Conservation (phyloP, 1,139 yeast species). For the Suzukiozyma palmioleophila region DNA sequence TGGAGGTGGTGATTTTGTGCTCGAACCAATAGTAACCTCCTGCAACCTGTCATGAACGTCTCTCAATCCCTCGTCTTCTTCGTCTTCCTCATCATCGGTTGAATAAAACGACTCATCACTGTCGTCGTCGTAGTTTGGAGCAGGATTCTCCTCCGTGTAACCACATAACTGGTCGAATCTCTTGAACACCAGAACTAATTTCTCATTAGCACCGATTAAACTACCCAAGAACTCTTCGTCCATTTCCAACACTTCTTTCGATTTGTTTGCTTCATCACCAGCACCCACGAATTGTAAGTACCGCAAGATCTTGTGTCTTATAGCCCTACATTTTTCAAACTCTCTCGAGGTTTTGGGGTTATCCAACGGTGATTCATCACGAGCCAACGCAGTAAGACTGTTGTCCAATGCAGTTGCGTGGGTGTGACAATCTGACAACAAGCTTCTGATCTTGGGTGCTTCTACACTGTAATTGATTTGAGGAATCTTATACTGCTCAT, state of each 20-base stretch:
- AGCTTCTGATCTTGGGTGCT: constrained; percentile 63
- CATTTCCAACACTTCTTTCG: constrained; percentile 25
- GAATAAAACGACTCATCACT: constrained; percentile 43
- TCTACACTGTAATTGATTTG: constrained; percentile 67
- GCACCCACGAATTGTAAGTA: constrained; percentile 78
- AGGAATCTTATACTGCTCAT: constrained; percentile 58
- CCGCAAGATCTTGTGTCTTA: constrained; percentile 72
- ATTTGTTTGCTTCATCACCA: constrained; percentile 31
- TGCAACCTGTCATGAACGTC: constrained; percentile 13
- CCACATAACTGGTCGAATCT: constrained; percentile 54
- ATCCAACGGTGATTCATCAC: constrained; percentile 55
- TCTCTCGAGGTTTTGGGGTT: constrained; percentile 53
- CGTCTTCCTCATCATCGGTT: constrained; percentile 36
- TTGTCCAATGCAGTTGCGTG: constrained; percentile 72
- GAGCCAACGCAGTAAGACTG: constrained; percentile 53
- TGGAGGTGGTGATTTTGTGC: constrained; percentile 26
- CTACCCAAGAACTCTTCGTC: constrained; percentile 84
- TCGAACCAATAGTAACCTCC: constrained; percentile 11
- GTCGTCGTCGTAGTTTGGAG: constrained; percentile 29
- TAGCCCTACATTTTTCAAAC: constrained; percentile 70
- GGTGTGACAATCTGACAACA: constrained; percentile 74
- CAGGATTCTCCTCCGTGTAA: constrained; percentile 31
- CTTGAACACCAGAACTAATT: constrained; percentile 69
- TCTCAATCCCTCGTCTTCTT: constrained; percentile 18
- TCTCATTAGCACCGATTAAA: constrained; percentile 84